A percentile compares a stretch with the other conserved stretches of the same genome.
These are phyloP conservation scores for Obelidium mucronatum DNA, from an alignment of 192 early-diverging fungal genomes.

Conservation along the genomic window DNA sequence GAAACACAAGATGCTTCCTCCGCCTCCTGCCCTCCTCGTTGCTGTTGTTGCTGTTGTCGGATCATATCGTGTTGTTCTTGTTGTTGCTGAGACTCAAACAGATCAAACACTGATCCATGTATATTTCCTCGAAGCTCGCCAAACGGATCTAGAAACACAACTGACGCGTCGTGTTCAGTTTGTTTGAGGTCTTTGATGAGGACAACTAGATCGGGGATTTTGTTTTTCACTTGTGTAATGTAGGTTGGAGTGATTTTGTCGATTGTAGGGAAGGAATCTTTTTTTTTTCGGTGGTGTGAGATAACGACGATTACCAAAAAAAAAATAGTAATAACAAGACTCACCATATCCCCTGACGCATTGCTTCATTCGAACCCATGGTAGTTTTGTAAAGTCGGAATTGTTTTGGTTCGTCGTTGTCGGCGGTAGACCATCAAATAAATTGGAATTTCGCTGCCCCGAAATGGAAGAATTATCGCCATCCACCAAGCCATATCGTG, in stretches of 20 bases:
- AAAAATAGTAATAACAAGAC: background rate
- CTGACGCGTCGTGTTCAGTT: conserved; percentile 18
- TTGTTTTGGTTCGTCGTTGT: background rate
- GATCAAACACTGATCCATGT: conserved; percentile 22
- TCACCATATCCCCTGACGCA: background rate
- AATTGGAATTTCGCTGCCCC: too few relatives aligned
- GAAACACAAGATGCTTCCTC: background rate
- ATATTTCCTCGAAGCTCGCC: conserved; percentile 12
- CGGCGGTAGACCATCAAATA: too few relatives aligned
- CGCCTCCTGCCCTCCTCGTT: background rate
- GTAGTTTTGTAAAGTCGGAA: conserved; percentile 13
- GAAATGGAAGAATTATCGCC: too few relatives aligned
- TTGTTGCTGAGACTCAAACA: background rate
- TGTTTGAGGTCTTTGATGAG: conserved; percentile 7
- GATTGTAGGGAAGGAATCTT: conserved; percentile 5
- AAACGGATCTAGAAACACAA: conserved; percentile 11
- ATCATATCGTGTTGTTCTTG: background rate
- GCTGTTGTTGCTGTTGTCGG: background rate
- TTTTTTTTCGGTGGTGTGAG: background rate
- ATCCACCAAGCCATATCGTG: too few relatives aligned
- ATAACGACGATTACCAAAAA: background rate
- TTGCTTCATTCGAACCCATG: background rate
- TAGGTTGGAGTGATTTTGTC: background rate
- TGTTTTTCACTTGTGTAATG: background rate
- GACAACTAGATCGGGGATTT: conserved; percentile 6